Conservation (phyloP, 352 stramenopile genomes). For the Phytophthora colocasiae region DNA sequence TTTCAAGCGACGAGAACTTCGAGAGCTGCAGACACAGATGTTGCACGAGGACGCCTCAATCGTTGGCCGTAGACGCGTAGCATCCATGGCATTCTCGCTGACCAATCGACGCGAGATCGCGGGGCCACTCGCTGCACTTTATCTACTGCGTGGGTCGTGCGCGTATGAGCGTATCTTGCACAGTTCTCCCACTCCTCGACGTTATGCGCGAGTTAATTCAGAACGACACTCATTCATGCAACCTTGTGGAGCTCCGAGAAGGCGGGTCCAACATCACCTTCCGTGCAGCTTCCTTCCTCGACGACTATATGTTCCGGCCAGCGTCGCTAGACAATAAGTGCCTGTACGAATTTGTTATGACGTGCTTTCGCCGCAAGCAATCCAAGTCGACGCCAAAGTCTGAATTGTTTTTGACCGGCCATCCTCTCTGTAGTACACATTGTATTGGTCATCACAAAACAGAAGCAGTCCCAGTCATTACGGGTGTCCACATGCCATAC, state of each 20-base stretch:
- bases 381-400: too few relatives aligned
- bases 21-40: background rate
- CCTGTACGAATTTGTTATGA: slow-evolving; percentile 3
- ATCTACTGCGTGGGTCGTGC: background rate
- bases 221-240: background rate
- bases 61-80: background rate
- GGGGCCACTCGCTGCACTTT: background rate
- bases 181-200: background rate
- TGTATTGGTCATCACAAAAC: background rate
- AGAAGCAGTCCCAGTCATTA: slow-evolving; percentile 8
- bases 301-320: slow-evolving; percentile 12
- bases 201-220: background rate
- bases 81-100: background rate
- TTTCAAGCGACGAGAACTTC: background rate
- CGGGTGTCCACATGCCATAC: too few relatives aligned
- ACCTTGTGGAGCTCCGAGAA: background rate
- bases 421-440: background rate
- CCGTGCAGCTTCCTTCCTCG: background rate
- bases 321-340: background rate
- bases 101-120: slow-evolving; percentile 3
- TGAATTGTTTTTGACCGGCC: background rate
- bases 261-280: background rate
- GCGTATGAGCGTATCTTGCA: background rate
- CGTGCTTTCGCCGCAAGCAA: too few relatives aligned
- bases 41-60: too few relatives aligned